Evolutionary conservation across 2,329 filamentous ascomycete species (phyloP).

Genomic region (Aspergillus terreus): DNA sequence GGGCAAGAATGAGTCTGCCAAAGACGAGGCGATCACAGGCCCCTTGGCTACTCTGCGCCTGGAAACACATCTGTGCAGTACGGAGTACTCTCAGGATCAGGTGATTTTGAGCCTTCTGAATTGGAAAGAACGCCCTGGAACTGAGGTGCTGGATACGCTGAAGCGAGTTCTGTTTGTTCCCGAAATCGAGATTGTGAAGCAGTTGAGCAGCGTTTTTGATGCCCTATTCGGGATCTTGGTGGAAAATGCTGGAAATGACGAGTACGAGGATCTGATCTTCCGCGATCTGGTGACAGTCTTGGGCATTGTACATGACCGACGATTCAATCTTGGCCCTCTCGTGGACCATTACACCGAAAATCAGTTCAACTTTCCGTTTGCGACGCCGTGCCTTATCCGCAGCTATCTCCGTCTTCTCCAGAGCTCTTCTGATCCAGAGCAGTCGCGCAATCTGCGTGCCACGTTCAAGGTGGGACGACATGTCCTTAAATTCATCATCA

Average conservation of each 20-base stretch:
- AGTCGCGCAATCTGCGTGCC: constrained; percentile 77
- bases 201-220: constrained; percentile 84
- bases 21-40: constrained; percentile 70
- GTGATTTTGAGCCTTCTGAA: constrained; percentile 76
- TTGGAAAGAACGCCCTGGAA: constrained; percentile 74
- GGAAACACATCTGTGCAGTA: constrained; percentile 89
- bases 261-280: constrained; percentile 90
- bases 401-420: constrained; percentile 81
- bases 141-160: constrained; percentile 69
- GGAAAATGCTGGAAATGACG: constrained; percentile 84
- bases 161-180: constrained; percentile 88
- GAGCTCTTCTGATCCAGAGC: constrained; percentile 77
- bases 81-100: constrained; percentile 88
- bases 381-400: constrained; percentile 79
- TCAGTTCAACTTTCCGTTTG: constrained; percentile 89
- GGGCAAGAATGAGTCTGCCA: constrained; percentile 62
- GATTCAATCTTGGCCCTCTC: constrained; percentile 85
- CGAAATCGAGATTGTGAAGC: constrained; percentile 95
- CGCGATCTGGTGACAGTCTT: constrained; percentile 84
- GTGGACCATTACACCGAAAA: constrained; percentile 88
- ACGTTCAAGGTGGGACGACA: constrained; percentile 94
- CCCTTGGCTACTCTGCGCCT: constrained; percentile 75
- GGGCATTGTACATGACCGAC: constrained; percentile 87
- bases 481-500: constrained; percentile 90
- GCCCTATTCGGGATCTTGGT: constrained; percentile 87